A percentile compares a stretch with the other conserved stretches of the same genome.
phyloP scores from a whole-genome alignment of 2,329 filamentous ascomycete species.

The Blastomyces parvus region DNA sequence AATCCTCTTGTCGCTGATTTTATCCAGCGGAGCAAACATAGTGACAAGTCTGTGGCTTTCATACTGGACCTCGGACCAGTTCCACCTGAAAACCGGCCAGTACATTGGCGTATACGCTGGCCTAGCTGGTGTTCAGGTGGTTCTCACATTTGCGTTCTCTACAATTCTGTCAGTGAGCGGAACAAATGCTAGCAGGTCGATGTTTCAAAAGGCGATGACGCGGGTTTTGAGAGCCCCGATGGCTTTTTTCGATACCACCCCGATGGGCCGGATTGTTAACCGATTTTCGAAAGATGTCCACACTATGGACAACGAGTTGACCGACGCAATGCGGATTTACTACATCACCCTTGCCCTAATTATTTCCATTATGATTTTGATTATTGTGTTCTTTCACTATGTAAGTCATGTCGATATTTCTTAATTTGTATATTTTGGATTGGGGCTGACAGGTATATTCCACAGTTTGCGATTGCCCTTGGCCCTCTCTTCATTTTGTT shows the following conservation, averaged over 20 bases:
- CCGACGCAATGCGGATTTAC: slow-evolving; percentile 87
- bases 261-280: slow-evolving; percentile 88
- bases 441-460: neutral
- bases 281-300: slow-evolving; percentile 93
- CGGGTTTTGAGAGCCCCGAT: slow-evolving; percentile 61
- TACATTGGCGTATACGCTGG: slow-evolving; percentile 65
- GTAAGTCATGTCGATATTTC: slow-evolving; percentile 21
- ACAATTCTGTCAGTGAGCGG: slow-evolving; percentile 67
- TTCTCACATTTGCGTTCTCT: slow-evolving; percentile 73
- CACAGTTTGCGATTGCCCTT: slow-evolving; percentile 57
- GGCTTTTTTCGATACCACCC: slow-evolving; percentile 97
- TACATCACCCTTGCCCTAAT: slow-evolving; percentile 77
- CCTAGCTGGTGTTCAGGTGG: slow-evolving; percentile 60
- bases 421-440: slow-evolving; percentile 8
- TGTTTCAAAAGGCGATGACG: slow-evolving; percentile 71
- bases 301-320: slow-evolving; percentile 88
- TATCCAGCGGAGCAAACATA: slow-evolving; percentile 78
- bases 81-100: slow-evolving; percentile 50
- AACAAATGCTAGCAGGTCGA: slow-evolving; percentile 69
- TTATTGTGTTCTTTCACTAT: slow-evolving; percentile 92
- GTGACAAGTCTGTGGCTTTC: slow-evolving; percentile 85
- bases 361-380: slow-evolving; percentile 71
- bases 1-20: slow-evolving; percentile 54
- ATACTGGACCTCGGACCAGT: slow-evolving; percentile 81
- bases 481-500: slow-evolving; percentile 66